These are phyloP conservation scores for thale cress (Arabidopsis thaliana) DNA, from an alignment of 345 rosid species.

Conservation along the genomic window DNA sequence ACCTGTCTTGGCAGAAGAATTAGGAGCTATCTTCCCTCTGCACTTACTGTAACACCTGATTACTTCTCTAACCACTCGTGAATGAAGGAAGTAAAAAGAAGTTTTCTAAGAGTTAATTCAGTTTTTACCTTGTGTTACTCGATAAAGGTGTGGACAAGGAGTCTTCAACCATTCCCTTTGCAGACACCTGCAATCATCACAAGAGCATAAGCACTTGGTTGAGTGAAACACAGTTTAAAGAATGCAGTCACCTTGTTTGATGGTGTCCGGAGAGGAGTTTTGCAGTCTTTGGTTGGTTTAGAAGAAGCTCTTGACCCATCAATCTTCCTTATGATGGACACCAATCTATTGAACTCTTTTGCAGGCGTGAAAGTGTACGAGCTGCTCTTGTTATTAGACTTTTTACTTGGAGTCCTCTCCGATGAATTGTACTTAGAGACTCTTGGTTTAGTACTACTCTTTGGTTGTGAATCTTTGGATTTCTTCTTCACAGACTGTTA, in stretches of 20 bases:
- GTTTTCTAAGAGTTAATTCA: constrained; percentile 9
- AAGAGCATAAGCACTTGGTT: constrained; percentile 25
- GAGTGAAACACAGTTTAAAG: constrained; percentile 8
- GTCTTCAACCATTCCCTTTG: constrained; percentile 43
- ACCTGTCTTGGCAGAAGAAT: constrained; percentile 60
- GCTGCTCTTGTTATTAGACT: constrained; percentile 43
- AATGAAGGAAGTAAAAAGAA: not conserved
- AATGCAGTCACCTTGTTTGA: constrained; percentile 51
- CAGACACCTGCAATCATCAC: constrained; percentile 51
- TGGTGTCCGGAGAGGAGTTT: constrained; percentile 70
- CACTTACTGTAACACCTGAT: constrained; percentile 40
- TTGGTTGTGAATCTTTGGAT: constrained; percentile 37
- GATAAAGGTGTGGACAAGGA: constrained; percentile 62
- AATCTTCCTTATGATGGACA: constrained; percentile 66
- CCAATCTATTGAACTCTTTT: constrained; percentile 60
- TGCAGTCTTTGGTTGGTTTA: constrained; percentile 57
- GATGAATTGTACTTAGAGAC: constrained; percentile 44
- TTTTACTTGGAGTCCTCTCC: constrained; percentile 59
- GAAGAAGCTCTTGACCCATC: constrained; percentile 61
- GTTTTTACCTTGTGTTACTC: constrained; percentile 57
- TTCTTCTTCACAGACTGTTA: constrained; percentile 46
- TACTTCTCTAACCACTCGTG: constrained; percentile 25
- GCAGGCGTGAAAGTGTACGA: constrained; percentile 73
- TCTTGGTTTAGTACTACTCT: constrained; percentile 52
- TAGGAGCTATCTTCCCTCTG: constrained; percentile 57